phyloP scores from a whole-genome alignment of 176 grass and related monocot species.

The Paspalum notatum region DNA sequence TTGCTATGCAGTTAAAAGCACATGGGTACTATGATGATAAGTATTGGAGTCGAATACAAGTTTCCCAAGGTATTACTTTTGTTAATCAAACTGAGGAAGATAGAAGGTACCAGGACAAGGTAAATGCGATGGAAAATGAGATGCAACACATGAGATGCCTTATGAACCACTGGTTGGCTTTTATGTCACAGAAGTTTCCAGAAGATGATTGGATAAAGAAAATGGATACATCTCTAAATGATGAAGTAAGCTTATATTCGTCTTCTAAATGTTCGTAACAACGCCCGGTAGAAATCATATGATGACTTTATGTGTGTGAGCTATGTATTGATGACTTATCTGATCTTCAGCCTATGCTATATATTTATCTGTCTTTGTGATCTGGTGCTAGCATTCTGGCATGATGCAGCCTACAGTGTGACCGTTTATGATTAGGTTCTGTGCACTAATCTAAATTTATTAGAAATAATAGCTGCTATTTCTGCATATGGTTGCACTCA shows the following conservation, averaged over 20 bases:
- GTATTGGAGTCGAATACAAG: not conserved
- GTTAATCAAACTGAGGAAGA: not conserved
- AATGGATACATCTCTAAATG: not conserved
- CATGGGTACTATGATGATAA: constrained; percentile 1
- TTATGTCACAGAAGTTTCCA: not conserved
- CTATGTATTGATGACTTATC: too few species aligned
- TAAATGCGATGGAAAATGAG: not conserved
- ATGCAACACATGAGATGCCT: not conserved
- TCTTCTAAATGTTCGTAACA: too few species aligned
- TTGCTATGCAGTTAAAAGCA: not conserved
- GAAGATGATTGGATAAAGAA: not conserved
- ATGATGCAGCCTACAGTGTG: too few species aligned
- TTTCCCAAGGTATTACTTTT: not conserved
- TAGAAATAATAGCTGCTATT: too few species aligned
- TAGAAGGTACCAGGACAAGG: not conserved
- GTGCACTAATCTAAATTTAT: too few species aligned
- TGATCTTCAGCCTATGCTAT: too few species aligned
- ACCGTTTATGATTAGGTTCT: too few species aligned
- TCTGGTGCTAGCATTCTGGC: too few species aligned
- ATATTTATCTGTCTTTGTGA: too few species aligned
- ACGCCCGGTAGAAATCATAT: too few species aligned
- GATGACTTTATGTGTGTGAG: too few species aligned
- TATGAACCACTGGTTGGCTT: not conserved
- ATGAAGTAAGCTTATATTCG: constrained; percentile 4
- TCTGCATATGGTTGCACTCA: too few species aligned